Evolutionary conservation across 169 alveolate genomes (phyloP).

Genomic region (Cryptosporidium bovis): DNA sequence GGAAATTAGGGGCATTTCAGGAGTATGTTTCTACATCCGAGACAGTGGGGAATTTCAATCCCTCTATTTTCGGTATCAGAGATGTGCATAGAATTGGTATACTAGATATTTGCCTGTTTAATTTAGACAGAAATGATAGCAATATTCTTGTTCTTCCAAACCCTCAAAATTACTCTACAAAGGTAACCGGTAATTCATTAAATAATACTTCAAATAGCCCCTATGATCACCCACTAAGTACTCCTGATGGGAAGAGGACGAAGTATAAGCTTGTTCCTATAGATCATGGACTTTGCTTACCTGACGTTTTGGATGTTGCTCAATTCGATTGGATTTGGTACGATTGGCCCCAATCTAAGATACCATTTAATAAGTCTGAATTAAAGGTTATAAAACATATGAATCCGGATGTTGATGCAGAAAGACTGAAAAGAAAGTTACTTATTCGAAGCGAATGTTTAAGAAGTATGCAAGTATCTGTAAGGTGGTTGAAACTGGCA

Average conservation of each 20-base stretch:
- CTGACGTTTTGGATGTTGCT: constrained; percentile 96
- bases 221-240: constrained; percentile 70
- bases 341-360: constrained; percentile 95
- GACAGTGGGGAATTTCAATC: constrained; percentile 93
- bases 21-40: constrained; percentile 90
- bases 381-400: constrained; percentile 84
- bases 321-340: constrained; percentile 97
- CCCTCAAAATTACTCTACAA: constrained; percentile 67
- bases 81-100: constrained; percentile 96
- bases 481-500: constrained; percentile 87
- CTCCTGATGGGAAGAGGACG: constrained; percentile 81
- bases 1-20: constrained; percentile 92
- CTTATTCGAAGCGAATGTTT: constrained; percentile 89
- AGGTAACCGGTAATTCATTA: neutral
- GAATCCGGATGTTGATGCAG: constrained; percentile 92
- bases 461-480: constrained; percentile 90
- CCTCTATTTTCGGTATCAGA: constrained; percentile 91
- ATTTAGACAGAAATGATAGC: constrained; percentile 98
- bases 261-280: constrained; percentile 95
- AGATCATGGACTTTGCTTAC: constrained; percentile 97
- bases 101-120: constrained; percentile 95
- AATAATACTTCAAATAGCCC: constrained; percentile 2
- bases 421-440: constrained; percentile 84
- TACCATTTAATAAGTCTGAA: constrained; percentile 87
- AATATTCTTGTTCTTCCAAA: constrained; percentile 92